Evolutionary conservation across 352 stramenopile species (phyloP), one percentile per base, ranked within the genome.

Genomic region (Pythium pectinolyticum): DNA sequence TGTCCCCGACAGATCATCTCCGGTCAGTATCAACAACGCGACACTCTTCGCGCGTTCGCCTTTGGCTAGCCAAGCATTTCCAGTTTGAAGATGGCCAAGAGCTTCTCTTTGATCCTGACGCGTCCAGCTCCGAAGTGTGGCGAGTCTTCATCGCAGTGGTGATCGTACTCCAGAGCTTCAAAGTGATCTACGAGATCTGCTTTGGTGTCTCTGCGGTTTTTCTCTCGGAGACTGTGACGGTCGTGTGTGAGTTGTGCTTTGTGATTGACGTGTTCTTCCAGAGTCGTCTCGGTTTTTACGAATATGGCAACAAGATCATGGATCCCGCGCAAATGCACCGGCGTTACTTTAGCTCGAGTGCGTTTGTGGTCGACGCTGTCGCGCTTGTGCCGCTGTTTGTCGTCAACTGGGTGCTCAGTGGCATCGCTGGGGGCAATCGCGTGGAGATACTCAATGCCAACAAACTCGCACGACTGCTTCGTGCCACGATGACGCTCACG

Each of bases 221-320:
- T 1, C 64, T 65, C 0, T 75, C 79, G 22, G 25, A 64, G 14
- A 14, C 69, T 0, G 54, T 82, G 7, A 63, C 53, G 8, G 66
- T 83, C 5, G 15, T 87, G 0, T 61, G 77, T 7, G 80, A 91
- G 39, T 14, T 75, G 0, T 67, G 60, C 25, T 91, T 89, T 35
- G 47, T 46, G 9, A 0, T 84, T 0, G 80, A 91, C 28, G 57
- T 87, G 27, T 77, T 78, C 32, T 77, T 88, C 17, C 54, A 75
- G 25, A 74, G 68, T 5, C 66, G 78, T 1, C 70, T 85, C 0
- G 80, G 82, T 0, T 88, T 74, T 57, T 91, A 86, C 43, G 70
- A 83, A 15, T 89, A 80, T 27, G 82, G 82, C 12, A 91, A 88
- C 66, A 91, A 89, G 39, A 66, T 84, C 40, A 86, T 88, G 78